Base-by-base conservation (phyloP, 768 basidiomycete species). In the Hemileccinum impolitum region DNA sequence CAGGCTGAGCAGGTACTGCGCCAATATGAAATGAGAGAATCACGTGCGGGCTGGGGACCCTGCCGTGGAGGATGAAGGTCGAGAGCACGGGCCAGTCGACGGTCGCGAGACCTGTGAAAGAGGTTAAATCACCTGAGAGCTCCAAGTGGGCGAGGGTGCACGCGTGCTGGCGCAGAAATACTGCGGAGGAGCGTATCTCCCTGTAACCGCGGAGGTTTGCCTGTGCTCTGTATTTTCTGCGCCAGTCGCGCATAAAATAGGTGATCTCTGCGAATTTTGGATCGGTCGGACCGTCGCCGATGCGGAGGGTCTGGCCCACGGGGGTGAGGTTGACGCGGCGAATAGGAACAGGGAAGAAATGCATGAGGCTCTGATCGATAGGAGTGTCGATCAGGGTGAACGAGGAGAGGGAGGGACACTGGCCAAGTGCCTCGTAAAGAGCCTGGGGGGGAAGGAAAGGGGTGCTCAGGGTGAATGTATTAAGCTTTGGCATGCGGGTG, bases 201-300 rank as follows among this genome's bases (percentile, higher is more conserved):
- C 60, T 53, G 19, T 42, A 55, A 3, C 66, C 64, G 13, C 69
- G 68, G 36, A 58, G 52, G 45, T 58, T 59, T 3, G 62, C 58
- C 32, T 69, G 67, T 0, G 62, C 55, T 41, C 65, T 70, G 45
- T 69, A 64, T 36, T 69, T 69, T 54, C 65, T 65, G 46, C 67
- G 55, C 67, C 67, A 69, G 34, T 67, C 69, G 0, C 67, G 63
- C 56, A 69, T 69, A 12, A 63, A 70, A 54, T 69, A 69, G 19
- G 52, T 60, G 37, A 62, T 61, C 17, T 69, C 67, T 28, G 65
- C 47, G 32, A 69, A 63, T 32, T 56, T 60, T 43, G 65, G 58
- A 32, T 70, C 65, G 1, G 62, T 65, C 9, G 63, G 63, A 37
- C 69, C 67, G 45, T 69, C 67, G 4, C 67, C 67, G 39, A 69